These are phyloP conservation scores for Trichoderma simmonsii DNA, from an alignment of 2,329 filamentous ascomycete genomes.

Conservation along the genomic window DNA sequence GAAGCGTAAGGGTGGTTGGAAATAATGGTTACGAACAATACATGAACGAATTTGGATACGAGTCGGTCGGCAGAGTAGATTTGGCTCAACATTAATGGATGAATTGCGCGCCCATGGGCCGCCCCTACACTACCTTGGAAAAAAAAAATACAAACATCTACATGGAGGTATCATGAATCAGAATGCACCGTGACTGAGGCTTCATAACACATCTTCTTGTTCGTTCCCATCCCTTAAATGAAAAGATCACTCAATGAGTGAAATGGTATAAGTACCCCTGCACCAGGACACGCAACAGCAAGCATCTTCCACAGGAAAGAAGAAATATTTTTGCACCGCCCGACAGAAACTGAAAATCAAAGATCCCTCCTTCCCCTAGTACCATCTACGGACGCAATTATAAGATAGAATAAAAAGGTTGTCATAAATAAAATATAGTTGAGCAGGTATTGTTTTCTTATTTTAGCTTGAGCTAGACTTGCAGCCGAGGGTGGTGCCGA, in stretches of 20 bases:
- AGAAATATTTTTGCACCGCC: not conserved
- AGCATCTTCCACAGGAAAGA: not conserved
- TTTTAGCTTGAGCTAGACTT: not conserved
- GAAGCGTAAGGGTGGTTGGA: constrained; percentile 37
- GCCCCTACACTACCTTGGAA: constrained; percentile 6
- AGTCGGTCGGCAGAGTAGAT: not conserved
- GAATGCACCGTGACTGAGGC: constrained; percentile 25
- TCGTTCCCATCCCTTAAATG: constrained; percentile 3
- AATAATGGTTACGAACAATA: constrained; percentile 20
- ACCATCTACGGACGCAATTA: not conserved
- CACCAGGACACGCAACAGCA: not conserved
- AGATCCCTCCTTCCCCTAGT: not conserved
- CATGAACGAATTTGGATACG: not conserved
- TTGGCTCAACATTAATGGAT: constrained; percentile 21
- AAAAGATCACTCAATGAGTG: constrained; percentile 16
- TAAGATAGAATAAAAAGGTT: constrained; percentile 1
- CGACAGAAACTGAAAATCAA: not conserved
- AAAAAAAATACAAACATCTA: constrained; percentile 18
- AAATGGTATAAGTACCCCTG: constrained; percentile 6
- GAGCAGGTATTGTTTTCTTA: not conserved
- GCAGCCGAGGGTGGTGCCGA: constrained; percentile 21
- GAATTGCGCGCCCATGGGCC: constrained; percentile 16
- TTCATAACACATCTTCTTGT: constrained; percentile 14
- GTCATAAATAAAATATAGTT: not conserved
- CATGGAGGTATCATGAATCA: constrained; percentile 34